These are phyloP conservation scores for Claviceps pazoutovae DNA, from an alignment of 2,329 filamentous ascomycete species.

Conservation along the genomic window DNA sequence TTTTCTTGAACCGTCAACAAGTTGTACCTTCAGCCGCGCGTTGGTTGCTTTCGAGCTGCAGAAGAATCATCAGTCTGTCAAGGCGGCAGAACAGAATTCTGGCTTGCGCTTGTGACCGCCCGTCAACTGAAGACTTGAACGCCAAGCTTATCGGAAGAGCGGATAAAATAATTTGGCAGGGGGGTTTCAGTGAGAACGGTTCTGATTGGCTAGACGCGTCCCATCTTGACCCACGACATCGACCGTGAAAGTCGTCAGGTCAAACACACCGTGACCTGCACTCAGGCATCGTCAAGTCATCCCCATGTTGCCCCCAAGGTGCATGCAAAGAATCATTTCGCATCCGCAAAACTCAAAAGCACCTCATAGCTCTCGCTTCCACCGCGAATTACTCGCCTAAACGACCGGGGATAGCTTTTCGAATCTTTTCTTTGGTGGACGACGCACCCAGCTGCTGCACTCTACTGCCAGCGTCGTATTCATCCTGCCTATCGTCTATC, in stretches of 20 bases:
- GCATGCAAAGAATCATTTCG: background rate
- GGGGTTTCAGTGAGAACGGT: constrained; percentile 12
- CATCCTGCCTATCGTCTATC: constrained; percentile 2
- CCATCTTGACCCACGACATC: background rate
- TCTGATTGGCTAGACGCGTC: constrained; percentile 2
- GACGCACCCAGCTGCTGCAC: background rate
- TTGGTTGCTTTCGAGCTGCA: background rate
- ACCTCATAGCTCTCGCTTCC: background rate
- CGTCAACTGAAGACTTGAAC: background rate
- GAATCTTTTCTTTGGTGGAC: background rate
- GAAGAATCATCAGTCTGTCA: background rate
- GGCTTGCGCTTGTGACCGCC: background rate
- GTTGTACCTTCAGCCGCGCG: background rate
- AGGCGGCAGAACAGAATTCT: background rate
- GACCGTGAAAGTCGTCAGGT: background rate
- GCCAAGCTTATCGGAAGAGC: constrained; percentile 4
- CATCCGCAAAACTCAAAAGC: background rate
- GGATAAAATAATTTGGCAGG: constrained; percentile 19
- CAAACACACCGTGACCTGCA: background rate
- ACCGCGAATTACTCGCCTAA: background rate
- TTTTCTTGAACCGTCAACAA: constrained; percentile 1
- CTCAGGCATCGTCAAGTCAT: background rate
- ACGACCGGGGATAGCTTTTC: background rate
- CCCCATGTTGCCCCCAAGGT: background rate
- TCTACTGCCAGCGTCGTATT: constrained; percentile 1